phyloP scores from a whole-genome alignment of 2,329 filamentous ascomycete genomes.

The Periconia sp. region DNA sequence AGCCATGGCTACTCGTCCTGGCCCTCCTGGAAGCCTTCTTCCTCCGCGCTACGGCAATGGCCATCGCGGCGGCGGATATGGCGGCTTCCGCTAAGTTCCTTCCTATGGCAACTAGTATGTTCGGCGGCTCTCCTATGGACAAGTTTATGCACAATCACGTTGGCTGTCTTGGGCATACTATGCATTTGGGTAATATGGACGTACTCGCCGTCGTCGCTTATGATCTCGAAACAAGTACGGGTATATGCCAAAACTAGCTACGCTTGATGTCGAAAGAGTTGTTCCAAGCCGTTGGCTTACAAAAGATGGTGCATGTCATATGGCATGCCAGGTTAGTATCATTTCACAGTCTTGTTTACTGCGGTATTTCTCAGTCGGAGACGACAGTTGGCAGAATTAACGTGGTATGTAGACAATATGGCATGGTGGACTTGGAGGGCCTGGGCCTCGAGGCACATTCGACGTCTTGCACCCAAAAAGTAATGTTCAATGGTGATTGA shows the following conservation, averaged over 20 bases:
- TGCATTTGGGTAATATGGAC: constrained; percentile 30
- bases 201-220: constrained; percentile 23
- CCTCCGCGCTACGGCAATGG: constrained; percentile 25
- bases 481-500: constrained; percentile 11
- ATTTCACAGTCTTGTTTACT: constrained; percentile 39
- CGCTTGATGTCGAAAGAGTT: constrained; percentile 34
- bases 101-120: constrained; percentile 1
- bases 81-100: constrained; percentile 14
- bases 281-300: constrained; percentile 33
- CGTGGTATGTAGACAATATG: constrained; percentile 13
- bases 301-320: constrained; percentile 27
- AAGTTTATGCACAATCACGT: constrained; percentile 1
- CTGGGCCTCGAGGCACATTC: constrained; percentile 24
- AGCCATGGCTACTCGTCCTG: constrained; percentile 82
- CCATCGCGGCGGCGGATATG: constrained; percentile 29
- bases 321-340: constrained; percentile 26
- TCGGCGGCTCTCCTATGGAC: not conserved
- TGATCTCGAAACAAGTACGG: constrained; percentile 36
- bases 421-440: constrained; percentile 13
- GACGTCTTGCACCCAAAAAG: constrained; percentile 17
- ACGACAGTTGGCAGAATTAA: constrained; percentile 18
- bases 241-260: constrained; percentile 36
- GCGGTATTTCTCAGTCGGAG: constrained; percentile 19
- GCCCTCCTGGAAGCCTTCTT: constrained; percentile 69
- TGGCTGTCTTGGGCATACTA: constrained; percentile 23